Percentiles rank a stretch among this genome's conserved stretches.
Evolutionary conservation across 164 flowering plant species (phyloP).

Genomic region (Magnolia changhungtana): DNA sequence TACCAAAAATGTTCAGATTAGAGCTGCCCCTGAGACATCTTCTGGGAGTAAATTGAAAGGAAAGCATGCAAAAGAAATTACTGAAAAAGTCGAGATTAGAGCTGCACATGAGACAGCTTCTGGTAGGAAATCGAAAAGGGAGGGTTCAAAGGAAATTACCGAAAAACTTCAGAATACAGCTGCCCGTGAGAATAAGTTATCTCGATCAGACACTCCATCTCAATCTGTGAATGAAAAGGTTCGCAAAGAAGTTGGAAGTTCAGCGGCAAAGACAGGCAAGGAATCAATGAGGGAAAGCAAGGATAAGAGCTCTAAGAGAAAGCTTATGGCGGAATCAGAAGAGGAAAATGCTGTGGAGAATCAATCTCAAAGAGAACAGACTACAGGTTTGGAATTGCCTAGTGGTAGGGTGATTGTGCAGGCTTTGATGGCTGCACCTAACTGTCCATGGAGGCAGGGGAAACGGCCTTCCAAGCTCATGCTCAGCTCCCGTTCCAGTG

Average conservation of each 20-base stretch:
- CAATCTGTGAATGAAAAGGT: neutral
- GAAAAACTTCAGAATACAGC: neutral
- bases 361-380: slow-evolving; percentile 6
- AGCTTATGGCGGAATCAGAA: slow-evolving; percentile 7
- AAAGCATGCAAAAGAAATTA: neutral
- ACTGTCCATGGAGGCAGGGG: slow-evolving; percentile 45
- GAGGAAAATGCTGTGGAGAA: neutral
- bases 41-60: neutral
- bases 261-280: neutral
- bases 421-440: slow-evolving; percentile 48
- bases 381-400: slow-evolving; percentile 1
- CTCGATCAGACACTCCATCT: neutral
- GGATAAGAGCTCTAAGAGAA: slow-evolving; percentile 12
- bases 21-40: neutral
- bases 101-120: neutral
- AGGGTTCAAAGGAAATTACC: neutral
- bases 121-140: neutral
- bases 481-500: slow-evolving; percentile 1
- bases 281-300: neutral
- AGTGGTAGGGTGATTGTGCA: slow-evolving; percentile 31
- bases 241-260: neutral
- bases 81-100: neutral
- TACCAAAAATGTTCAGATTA: neutral
- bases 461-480: slow-evolving; percentile 6
- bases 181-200: neutral